Evolutionary conservation across 306 rosid genomes (phyloP).

Genomic region (Vachellia pachyceras): DNA sequence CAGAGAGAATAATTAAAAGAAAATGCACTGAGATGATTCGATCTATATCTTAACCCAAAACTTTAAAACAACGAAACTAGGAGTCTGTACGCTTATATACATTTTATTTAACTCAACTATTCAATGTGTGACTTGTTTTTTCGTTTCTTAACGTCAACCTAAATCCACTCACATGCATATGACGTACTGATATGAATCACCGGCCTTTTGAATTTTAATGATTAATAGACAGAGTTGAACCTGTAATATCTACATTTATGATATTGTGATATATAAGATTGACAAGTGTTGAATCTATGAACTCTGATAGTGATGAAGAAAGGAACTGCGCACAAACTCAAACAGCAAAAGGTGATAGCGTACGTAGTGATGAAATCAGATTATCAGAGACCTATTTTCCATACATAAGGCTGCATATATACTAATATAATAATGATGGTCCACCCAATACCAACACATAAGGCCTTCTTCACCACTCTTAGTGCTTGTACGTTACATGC

Average conservation of each 20-base stretch:
- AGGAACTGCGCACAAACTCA: not conserved
- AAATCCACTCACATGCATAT: not conserved
- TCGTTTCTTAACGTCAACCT: not conserved
- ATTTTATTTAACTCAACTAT: too few species aligned
- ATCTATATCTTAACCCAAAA: too few species aligned
- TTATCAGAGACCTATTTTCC: not conserved
- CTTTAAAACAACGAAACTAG: too few species aligned
- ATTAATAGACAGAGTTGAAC: not conserved
- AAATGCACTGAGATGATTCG: too few species aligned
- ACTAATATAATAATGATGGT: not conserved
- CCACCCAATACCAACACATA: constrained; percentile 21
- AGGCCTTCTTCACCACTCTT: constrained; percentile 21
- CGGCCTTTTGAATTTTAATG: not conserved
- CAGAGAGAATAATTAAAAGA: too few species aligned
- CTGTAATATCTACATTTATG: not conserved
- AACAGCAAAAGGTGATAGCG: not conserved
- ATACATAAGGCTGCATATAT: constrained; percentile 6
- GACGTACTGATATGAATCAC: too few species aligned
- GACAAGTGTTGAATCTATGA: not conserved
- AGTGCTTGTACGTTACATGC: constrained; percentile 12
- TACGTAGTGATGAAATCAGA: not conserved
- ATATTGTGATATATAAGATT: not conserved
- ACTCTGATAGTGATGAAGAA: not conserved
- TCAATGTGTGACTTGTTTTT: not conserved
- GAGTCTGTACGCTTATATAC: too few species aligned